phyloP scores from a whole-genome alignment of 129 eudicot genomes.

The Artemisia annua region DNA sequence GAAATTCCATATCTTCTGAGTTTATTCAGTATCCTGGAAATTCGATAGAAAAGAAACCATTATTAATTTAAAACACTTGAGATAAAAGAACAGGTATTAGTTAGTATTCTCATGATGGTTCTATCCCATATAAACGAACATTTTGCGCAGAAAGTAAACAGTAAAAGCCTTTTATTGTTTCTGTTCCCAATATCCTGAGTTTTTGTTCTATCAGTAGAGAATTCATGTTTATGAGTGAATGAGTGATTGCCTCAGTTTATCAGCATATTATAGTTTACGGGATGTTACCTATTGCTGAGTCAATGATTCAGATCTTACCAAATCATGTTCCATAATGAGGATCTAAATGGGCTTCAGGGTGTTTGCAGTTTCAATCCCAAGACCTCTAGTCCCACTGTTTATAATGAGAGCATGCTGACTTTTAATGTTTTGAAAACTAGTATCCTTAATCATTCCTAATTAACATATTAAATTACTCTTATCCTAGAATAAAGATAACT shows the following conservation, averaged over 20 bases:
- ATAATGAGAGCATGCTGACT: too few relatives aligned
- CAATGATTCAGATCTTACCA: too few relatives aligned
- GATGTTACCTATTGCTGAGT: too few relatives aligned
- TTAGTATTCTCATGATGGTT: not conserved
- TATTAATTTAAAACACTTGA: slow-evolving; percentile 14
- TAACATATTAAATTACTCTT: too few relatives aligned
- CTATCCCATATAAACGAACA: not conserved
- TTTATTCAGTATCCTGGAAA: slow-evolving; percentile 59
- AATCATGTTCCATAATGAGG: not conserved
- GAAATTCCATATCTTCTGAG: slow-evolving; percentile 79
- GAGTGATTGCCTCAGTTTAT: too few relatives aligned
- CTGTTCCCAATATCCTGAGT: not conserved
- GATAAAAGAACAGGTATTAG: not conserved
- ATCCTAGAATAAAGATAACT: not conserved
- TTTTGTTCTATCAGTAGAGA: not conserved
- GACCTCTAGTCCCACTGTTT: too few relatives aligned
- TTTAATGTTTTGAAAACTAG: too few relatives aligned
- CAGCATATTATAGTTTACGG: too few relatives aligned
- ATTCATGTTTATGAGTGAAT: too few relatives aligned
- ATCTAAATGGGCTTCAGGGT: not conserved
- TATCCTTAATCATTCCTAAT: too few relatives aligned
- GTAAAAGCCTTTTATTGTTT: not conserved
- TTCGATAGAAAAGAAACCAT: slow-evolving; percentile 7
- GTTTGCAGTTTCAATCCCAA: too few relatives aligned
- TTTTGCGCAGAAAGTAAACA: slow-evolving; percentile 3